Conservation (phyloP, 179 eudicot genomes). For the Pouteria campechiana region DNA sequence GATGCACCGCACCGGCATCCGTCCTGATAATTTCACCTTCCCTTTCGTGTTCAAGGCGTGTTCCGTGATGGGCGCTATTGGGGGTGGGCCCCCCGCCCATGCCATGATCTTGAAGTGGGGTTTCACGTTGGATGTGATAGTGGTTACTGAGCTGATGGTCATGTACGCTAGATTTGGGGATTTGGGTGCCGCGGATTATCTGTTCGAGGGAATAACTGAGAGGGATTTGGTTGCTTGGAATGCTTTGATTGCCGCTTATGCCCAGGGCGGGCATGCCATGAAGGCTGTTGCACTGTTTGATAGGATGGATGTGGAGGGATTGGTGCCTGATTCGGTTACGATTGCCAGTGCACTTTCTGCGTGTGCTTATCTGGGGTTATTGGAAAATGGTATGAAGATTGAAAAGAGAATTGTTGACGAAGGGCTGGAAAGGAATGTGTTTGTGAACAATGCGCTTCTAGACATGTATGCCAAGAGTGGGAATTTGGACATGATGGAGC, state of each 20-base stretch:
- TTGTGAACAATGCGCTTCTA: constrained; percentile 40
- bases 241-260: constrained; percentile 38
- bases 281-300: constrained; percentile 37
- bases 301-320: constrained; percentile 32
- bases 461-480: constrained; percentile 44
- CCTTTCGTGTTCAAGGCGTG: constrained; percentile 45
- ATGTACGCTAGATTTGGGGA: constrained; percentile 42
- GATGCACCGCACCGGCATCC: constrained; percentile 30
- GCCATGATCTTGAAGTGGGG: constrained; percentile 37
- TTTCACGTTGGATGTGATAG: constrained; percentile 38
- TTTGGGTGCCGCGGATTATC: constrained; percentile 24
- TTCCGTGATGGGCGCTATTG: constrained; percentile 31
- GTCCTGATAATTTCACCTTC: constrained; percentile 41
- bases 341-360: constrained; percentile 48
- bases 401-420: constrained; percentile 28
- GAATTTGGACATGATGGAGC: constrained; percentile 20
- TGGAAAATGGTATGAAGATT: constrained; percentile 38
- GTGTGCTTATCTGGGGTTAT: constrained; percentile 39
- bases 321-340: constrained; percentile 38
- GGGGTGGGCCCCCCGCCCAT: constrained; percentile 41
- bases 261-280: constrained; percentile 27
- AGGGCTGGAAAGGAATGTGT: constrained; percentile 29
- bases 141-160: constrained; percentile 39
- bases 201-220: constrained; percentile 26
- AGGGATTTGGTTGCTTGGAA: constrained; percentile 47